These are phyloP conservation scores for Penicillium odoratum DNA, from an alignment of 495 filamentous ascomycete species.

Conservation along the genomic window DNA sequence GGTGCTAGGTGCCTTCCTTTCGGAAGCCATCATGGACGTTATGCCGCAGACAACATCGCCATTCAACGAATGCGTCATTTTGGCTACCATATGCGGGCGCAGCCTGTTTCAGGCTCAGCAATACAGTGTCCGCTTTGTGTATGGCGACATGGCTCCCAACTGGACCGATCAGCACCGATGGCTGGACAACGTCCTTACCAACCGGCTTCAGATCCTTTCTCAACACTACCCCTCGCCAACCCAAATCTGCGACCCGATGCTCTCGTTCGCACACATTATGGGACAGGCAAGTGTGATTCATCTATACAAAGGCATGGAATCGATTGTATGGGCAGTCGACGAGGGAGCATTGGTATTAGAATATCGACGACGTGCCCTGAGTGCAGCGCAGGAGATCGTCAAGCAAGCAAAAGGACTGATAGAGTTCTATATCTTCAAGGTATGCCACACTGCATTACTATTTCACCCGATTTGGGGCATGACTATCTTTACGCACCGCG, in stretches of 20 bases:
- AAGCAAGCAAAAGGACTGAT: constrained; percentile 1
- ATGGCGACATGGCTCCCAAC: constrained; percentile 2
- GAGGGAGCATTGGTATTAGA: constrained; percentile 3
- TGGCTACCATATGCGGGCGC: constrained; percentile 1
- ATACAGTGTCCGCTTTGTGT: not conserved
- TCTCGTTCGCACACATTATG: not conserved
- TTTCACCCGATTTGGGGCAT: not conserved
- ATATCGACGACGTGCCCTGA: constrained; percentile 1
- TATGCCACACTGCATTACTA: not conserved
- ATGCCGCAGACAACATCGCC: not conserved
- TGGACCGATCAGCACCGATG: not conserved
- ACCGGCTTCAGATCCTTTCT: not conserved
- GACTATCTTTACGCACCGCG: not conserved
- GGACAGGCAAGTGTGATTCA: constrained; percentile 1
- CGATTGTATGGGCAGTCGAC: constrained; percentile 3
- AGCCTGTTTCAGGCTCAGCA: constrained; percentile 1
- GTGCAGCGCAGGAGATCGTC: constrained; percentile 1
- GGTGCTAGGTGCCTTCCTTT: not conserved
- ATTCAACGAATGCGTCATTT: constrained; percentile 1
- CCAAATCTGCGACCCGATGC: not conserved
- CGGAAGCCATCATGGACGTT: not conserved
- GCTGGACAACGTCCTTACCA: not conserved
- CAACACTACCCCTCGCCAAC: not conserved
- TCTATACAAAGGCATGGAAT: not conserved
- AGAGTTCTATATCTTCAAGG: constrained; percentile 7